These are phyloP conservation scores for Senna siamea DNA, from an alignment of 306 rosid species.

Conservation along the genomic window DNA sequence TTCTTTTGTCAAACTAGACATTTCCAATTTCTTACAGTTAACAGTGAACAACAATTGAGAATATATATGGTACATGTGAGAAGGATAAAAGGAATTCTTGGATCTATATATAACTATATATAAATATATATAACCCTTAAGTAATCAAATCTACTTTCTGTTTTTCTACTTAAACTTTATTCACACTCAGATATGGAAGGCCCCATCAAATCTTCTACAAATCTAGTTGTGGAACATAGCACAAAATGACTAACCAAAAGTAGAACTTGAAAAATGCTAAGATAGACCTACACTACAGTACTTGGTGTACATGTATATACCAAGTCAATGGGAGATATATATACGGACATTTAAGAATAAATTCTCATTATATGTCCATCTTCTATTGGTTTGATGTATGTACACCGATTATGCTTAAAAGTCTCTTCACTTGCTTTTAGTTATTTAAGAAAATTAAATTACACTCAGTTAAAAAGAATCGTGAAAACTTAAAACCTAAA, in stretches of 20 bases:
- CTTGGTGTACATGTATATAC: not conserved
- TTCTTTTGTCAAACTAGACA: no score
- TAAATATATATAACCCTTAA: no score
- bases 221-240: not conserved
- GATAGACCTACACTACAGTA: not conserved
- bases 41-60: not conserved
- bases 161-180: not conserved
- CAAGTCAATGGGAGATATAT: not conserved
- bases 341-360: no score
- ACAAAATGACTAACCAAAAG: not conserved
- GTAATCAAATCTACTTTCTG: not conserved
- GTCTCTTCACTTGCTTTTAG: not conserved
- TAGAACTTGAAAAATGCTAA: not conserved
- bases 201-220: not conserved
- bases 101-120: no score
- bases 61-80: not conserved
- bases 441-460: not conserved
- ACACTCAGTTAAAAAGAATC: not conserved
- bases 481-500: slow-evolving; percentile 6
- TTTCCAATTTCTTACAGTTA: not conserved
- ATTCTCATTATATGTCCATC: no score
- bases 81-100: not conserved
- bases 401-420: not conserved
- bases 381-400: not conserved
- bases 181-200: not conserved